phyloP scores from a whole-genome alignment of 768 basidiomycete genomes.

The Agaricus bisporus region DNA sequence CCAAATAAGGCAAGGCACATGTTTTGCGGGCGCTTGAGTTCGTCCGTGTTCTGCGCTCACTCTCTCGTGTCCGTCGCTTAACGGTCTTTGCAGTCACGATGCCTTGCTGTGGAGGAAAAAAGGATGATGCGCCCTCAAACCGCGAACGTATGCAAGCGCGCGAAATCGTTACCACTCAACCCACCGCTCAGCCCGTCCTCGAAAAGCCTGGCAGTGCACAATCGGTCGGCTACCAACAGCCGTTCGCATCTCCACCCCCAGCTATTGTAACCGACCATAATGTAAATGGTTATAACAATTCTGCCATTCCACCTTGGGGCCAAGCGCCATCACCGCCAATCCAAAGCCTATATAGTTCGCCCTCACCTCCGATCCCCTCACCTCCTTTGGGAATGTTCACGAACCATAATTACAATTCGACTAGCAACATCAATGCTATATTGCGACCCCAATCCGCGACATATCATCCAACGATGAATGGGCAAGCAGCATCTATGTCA shows the following conservation, averaged over 20 bases:
- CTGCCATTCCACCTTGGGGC: conserved; percentile 22
- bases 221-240: conserved; percentile 27
- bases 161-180: conserved; percentile 44
- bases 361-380: conserved; percentile 13
- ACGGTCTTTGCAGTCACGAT: conserved; percentile 27
- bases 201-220: conserved; percentile 30
- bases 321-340: conserved; percentile 36
- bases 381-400: conserved; percentile 15
- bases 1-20: conserved; percentile 8
- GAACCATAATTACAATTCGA: conserved; percentile 18
- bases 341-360: conserved; percentile 24
- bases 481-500: conserved; percentile 19
- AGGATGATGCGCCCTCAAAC: conserved; percentile 23
- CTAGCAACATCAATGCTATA: conserved; percentile 19
- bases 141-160: conserved; percentile 15
- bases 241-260: conserved; percentile 41
- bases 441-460: conserved; percentile 24
- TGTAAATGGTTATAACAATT: conserved; percentile 20
- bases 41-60: conserved; percentile 7
- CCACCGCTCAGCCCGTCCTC: conserved; percentile 30
- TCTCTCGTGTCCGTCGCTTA: conserved; percentile 5
- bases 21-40: not conserved
- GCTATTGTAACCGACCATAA: conserved; percentile 19
- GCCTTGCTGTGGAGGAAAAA: conserved; percentile 63
- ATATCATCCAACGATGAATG: conserved; percentile 16